Conservation (phyloP, 306 rosid species). For the Ceratonia siliqua region DNA sequence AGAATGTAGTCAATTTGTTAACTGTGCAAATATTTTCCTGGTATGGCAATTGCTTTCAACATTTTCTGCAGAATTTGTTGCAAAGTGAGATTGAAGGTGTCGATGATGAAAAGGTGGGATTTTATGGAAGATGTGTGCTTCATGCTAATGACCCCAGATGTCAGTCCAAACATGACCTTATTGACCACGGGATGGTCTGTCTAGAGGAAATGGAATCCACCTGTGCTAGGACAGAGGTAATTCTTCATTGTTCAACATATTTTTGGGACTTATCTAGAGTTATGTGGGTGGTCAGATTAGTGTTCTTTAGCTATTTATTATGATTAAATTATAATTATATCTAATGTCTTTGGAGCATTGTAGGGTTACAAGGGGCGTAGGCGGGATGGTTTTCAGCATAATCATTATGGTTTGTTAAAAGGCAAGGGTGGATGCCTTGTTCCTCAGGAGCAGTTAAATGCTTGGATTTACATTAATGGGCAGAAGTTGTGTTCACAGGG, state of each 20-base stretch:
- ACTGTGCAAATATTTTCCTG: not conserved
- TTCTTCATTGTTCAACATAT: not conserved
- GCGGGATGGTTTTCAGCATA: slow-evolving; percentile 53
- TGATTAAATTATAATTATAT: not conserved
- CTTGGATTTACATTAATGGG: slow-evolving; percentile 69
- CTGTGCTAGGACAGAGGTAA: slow-evolving; percentile 68
- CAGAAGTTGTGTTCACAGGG: slow-evolving; percentile 50
- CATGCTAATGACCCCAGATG: slow-evolving; percentile 49
- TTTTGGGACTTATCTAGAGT: not conserved
- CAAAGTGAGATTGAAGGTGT: slow-evolving; percentile 68
- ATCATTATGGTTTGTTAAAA: slow-evolving; percentile 27
- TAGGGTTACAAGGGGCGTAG: slow-evolving; percentile 72
- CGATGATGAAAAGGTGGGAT: slow-evolving; percentile 56
- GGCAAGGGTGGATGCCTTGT: slow-evolving; percentile 55
- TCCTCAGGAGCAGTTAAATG: slow-evolving; percentile 73
- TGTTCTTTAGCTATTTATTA: not conserved
- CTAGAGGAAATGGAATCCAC: slow-evolving; percentile 43
- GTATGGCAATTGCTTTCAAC: not conserved
- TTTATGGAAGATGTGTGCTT: slow-evolving; percentile 63
- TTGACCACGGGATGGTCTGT: slow-evolving; percentile 32
- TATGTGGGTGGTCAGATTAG: not conserved
- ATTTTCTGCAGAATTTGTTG: slow-evolving; percentile 56
- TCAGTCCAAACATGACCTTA: slow-evolving; percentile 34
- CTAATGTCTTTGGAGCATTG: slow-evolving; percentile 10
- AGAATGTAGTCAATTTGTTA: not conserved